Evolutionary conservation across 106 monocot species (phyloP).

Genomic region (Ottelia alismoides): DNA sequence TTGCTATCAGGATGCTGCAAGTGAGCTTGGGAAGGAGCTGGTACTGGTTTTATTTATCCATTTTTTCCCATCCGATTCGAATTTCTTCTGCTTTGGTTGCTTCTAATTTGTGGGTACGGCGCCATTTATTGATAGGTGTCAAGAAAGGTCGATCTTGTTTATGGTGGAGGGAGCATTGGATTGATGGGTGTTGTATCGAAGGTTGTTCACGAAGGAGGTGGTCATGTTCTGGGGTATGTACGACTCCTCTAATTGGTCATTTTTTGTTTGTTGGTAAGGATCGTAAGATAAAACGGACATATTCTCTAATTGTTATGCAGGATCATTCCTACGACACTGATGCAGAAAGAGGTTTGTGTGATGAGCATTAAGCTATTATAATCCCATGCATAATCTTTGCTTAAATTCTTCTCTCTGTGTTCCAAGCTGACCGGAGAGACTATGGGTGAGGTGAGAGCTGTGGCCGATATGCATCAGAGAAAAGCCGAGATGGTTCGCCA

Average conservation of each 20-base stretch:
- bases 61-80: background rate
- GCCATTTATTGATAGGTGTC: slow-evolving; percentile 13
- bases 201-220: slow-evolving; percentile 30
- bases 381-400: background rate
- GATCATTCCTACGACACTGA: slow-evolving; percentile 37
- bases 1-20: background rate
- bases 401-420: background rate
- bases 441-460: slow-evolving; percentile 34
- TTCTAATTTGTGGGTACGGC: background rate
- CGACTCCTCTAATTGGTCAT: background rate
- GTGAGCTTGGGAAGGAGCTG: background rate
- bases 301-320: slow-evolving; percentile 6
- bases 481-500: slow-evolving; percentile 56
- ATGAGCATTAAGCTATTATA: background rate
- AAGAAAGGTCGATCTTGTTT: slow-evolving; percentile 39
- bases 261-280: too few relatives aligned
- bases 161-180: slow-evolving; percentile 37
- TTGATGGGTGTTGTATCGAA: slow-evolving; percentile 42
- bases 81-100: background rate
- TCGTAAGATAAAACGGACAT: too few relatives aligned
- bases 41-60: background rate
- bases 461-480: slow-evolving; percentile 40
- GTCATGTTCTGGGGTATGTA: slow-evolving; percentile 39
- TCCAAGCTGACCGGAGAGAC: slow-evolving; percentile 38
- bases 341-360: slow-evolving; percentile 37